Evolutionary conservation across 306 rosid genomes (phyloP).

Genomic region (Hippophae gyantsensis): DNA sequence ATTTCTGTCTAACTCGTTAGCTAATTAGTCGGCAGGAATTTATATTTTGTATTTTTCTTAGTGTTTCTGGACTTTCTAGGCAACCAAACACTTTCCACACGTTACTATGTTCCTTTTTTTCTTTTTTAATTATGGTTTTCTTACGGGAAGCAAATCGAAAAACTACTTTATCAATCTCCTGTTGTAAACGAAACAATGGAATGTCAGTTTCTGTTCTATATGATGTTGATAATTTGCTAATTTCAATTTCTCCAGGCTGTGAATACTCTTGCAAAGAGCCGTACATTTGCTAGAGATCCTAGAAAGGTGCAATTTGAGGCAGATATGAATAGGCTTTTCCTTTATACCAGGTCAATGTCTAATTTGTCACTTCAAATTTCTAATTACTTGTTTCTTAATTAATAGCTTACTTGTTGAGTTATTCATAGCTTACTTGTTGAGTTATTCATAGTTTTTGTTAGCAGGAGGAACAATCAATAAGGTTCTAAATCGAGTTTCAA

Average conservation of each 20-base stretch:
- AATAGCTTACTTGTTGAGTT: neutral
- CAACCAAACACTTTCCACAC: no score
- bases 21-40: no score
- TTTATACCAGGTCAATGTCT: conserved; percentile 55
- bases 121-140: no score
- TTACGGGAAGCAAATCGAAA: no score
- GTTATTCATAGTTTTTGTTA: neutral
- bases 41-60: no score
- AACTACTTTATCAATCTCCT: no score
- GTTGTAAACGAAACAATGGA: neutral
- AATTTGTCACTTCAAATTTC: conserved; percentile 1
- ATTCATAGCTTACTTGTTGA: neutral
- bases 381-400: neutral
- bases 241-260: conserved; percentile 40
- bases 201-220: neutral
- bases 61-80: no score
- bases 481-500: no score
- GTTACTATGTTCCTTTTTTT: no score
- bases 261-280: conserved; percentile 50
- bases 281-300: conserved; percentile 54
- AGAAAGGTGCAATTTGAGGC: conserved; percentile 69
- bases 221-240: neutral
- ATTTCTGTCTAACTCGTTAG: no score
- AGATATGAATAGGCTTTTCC: conserved; percentile 76
- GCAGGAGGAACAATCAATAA: no score